A percentile compares a stretch with the other conserved stretches of the same genome.
phyloP scores from a whole-genome alignment of 2,329 filamentous ascomycete genomes.

The Cladosporium velox region DNA sequence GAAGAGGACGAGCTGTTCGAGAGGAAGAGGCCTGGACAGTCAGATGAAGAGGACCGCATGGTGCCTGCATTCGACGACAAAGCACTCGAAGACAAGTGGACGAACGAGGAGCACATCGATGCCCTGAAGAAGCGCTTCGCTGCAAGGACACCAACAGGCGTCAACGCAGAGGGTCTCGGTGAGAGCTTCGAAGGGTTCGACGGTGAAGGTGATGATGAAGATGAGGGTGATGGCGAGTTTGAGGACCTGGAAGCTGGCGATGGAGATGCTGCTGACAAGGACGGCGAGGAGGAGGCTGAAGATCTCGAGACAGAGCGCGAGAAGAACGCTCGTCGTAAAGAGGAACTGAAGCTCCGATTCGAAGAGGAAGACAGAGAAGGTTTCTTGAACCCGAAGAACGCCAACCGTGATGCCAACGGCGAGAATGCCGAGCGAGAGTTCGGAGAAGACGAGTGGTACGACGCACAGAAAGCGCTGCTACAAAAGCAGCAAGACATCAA shows the following conservation, averaged over 20 bases:
- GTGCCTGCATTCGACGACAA: conserved; percentile 81
- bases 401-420: conserved; percentile 66
- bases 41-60: conserved; percentile 68
- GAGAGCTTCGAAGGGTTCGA: conserved; percentile 49
- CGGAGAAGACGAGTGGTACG: conserved; percentile 98
- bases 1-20: conserved; percentile 66
- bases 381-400: conserved; percentile 84
- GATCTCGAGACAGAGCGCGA: conserved; percentile 84
- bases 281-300: conserved; percentile 47
- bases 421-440: conserved; percentile 74
- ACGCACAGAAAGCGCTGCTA: conserved; percentile 89
- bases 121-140: conserved; percentile 74
- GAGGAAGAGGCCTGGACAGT: conserved; percentile 54
- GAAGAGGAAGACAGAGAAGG: conserved; percentile 98
- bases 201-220: conserved; percentile 54
- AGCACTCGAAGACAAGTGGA: conserved; percentile 82
- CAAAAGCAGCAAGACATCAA: conserved; percentile 98
- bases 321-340: conserved; percentile 86
- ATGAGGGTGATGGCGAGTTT: conserved; percentile 78
- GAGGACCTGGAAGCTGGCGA: conserved; percentile 83
- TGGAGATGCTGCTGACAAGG: conserved; percentile 45
- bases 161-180: conserved; percentile 52
- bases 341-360: conserved; percentile 90
- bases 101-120: conserved; percentile 74
- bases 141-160: conserved; percentile 60